Evolutionary conservation across 225 moss, liverwort and hornwort species (phyloP), one percentile per base, ranked within the genome.

Genomic region (Physcomitrium patens): DNA sequence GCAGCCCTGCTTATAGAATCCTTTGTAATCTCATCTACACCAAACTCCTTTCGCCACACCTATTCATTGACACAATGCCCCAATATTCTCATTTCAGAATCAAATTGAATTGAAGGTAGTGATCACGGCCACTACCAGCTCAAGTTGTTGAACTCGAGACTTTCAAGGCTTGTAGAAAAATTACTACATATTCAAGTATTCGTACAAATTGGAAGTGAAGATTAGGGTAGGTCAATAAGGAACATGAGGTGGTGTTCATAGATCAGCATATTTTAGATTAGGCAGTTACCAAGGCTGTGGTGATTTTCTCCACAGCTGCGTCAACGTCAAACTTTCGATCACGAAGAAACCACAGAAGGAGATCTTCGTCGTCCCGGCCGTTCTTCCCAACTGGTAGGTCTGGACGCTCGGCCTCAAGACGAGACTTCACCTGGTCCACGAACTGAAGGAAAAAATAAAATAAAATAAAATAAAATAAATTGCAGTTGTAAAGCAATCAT

Each of bases 21-120:
- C 54, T 91, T 89, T 7, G 83, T 79, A 69, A 91, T 89, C 70
- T 87, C 76, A 51, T 87, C 87, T 56, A 93, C 93, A 24, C 89
- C 91, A 70, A 93, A 91, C 62, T 93, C 91, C 64, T 51, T 77
- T 70, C 93, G 86, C 92, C 92, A 92, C 37, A 77, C 84, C 89
- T 89, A 9, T 31, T 48, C 67, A 67, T 42, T 49, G 52, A 17
- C 63, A 78, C 14, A 44, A 28, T 26, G 27, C 10, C 65, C 50
- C 37, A 62, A 19, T 72, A 79, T 49, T 27, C 9, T 54, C 27
- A 26, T 3, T 8, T 70, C 12, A 66, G 46, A 24, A 60, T 68
- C 22, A 50, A 8, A 47, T 51, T 15, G 37, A 73, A 37, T 70
- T 64, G n/a, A 75, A 19, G 27, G 26, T 49, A 22, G 44, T 65